Conservation (phyloP, 768 basidiomycete genomes). For the Lactifluus pinguis region DNA sequence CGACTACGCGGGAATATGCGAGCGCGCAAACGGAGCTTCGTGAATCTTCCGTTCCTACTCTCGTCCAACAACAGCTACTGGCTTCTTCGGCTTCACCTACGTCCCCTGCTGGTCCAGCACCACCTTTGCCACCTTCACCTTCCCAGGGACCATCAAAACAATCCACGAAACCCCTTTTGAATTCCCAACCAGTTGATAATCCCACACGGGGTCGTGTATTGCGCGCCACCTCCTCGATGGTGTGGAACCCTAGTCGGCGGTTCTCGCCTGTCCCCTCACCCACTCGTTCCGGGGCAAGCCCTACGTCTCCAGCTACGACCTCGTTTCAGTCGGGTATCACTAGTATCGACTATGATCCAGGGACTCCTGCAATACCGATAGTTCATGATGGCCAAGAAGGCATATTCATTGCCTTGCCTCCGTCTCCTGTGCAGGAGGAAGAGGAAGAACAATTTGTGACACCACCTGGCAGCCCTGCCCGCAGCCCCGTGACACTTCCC, state of each 20-base stretch:
- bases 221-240: slow-evolving; percentile 5
- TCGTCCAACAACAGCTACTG: background rate
- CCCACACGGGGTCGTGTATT: slow-evolving; percentile 9
- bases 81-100: background rate
- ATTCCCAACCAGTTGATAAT: background rate
- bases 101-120: background rate
- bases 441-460: slow-evolving; percentile 15
- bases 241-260: slow-evolving; percentile 4
- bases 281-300: slow-evolving; percentile 1
- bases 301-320: slow-evolving; percentile 5
- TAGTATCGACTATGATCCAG: background rate
- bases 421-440: slow-evolving; percentile 14
- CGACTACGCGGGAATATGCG: background rate
- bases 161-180: background rate
- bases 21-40: background rate
- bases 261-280: slow-evolving; percentile 10
- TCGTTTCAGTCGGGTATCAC: slow-evolving; percentile 4
- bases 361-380: background rate
- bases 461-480: slow-evolving; percentile 14
- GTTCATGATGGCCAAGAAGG: background rate
- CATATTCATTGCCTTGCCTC: background rate
- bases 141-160: background rate
- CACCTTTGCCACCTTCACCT: background rate
- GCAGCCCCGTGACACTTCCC: background rate
- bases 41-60: background rate